Conservation (phyloP, 768 basidiomycete species). For the Lactarius deliciosus region DNA sequence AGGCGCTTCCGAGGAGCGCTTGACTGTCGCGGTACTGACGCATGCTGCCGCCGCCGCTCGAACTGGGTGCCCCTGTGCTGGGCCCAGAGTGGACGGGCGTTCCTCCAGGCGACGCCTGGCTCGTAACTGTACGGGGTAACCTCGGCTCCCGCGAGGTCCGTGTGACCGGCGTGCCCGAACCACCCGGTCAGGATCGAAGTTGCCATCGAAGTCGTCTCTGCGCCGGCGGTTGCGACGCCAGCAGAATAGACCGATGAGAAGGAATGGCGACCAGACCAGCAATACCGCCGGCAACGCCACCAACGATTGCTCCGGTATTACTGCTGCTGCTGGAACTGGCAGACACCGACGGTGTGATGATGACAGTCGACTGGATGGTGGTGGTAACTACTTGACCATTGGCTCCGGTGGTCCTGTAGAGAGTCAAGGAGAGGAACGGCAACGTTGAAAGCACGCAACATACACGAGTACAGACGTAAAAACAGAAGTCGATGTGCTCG, state of each 20-base stretch:
- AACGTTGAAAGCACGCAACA: background rate
- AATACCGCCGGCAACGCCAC: constrained; percentile 35
- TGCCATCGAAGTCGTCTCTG: constrained; percentile 48
- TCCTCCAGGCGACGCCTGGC: constrained; percentile 30
- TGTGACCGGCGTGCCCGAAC: constrained; percentile 33
- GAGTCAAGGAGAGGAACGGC: background rate
- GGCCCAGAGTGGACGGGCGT: constrained; percentile 26
- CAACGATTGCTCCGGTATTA: constrained; percentile 34
- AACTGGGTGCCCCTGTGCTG: constrained; percentile 1
- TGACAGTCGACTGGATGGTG: constrained; percentile 27
- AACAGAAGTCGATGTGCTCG: constrained; percentile 14
- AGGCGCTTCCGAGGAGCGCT: constrained; percentile 30
- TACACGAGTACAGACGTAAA: constrained; percentile 14
- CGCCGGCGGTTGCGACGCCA: constrained; percentile 35
- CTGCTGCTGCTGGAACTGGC: constrained; percentile 18
- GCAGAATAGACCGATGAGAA: constrained; percentile 34
- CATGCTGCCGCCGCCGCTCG: constrained; percentile 30
- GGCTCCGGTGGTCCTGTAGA: constrained; percentile 18
- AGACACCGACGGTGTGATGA: constrained; percentile 31
- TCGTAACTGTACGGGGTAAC: constrained; percentile 30
- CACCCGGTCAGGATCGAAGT: constrained; percentile 51
- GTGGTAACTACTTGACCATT: constrained; percentile 23
- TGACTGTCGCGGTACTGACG: constrained; percentile 32
- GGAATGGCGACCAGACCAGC: constrained; percentile 30
- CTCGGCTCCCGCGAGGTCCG: constrained; percentile 27